Evolutionary conservation across 2,329 filamentous ascomycete genomes (phyloP).

Genomic region (Rhinocladiella similis): DNA sequence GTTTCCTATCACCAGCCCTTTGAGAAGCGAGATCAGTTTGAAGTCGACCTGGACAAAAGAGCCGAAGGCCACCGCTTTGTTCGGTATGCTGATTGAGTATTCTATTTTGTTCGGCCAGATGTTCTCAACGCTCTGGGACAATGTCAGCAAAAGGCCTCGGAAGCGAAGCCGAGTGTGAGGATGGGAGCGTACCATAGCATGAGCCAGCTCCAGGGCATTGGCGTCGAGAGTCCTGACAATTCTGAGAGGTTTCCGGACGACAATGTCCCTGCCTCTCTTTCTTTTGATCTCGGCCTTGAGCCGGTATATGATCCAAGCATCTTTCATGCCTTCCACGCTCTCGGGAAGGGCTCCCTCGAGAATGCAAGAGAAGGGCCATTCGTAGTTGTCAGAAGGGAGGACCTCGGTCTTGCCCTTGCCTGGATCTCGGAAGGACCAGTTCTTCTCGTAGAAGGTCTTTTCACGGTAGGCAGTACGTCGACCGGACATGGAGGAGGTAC

Average conservation of each 20-base stretch:
- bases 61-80: slow-evolving; percentile 92
- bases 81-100: slow-evolving; percentile 90
- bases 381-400: slow-evolving; percentile 74
- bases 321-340: slow-evolving; percentile 84
- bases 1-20: slow-evolving; percentile 82
- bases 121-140: slow-evolving; percentile 75
- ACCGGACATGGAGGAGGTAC: slow-evolving; percentile 34
- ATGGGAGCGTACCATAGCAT: slow-evolving; percentile 69
- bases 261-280: slow-evolving; percentile 84
- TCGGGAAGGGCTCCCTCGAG: slow-evolving; percentile 72
- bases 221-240: slow-evolving; percentile 77
- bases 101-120: slow-evolving; percentile 98
- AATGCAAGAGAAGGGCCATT: slow-evolving; percentile 76
- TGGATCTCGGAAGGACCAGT: slow-evolving; percentile 67
- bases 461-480: slow-evolving; percentile 35
- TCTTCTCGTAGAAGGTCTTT: slow-evolving; percentile 63
- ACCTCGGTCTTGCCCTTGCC: slow-evolving; percentile 52
- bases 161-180: not conserved
- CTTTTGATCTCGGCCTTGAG: slow-evolving; percentile 89
- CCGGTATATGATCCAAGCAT: slow-evolving; percentile 85
- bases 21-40: slow-evolving; percentile 81
- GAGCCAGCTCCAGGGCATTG: slow-evolving; percentile 72
- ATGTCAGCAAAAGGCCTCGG: not conserved
- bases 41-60: slow-evolving; percentile 83
- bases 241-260: slow-evolving; percentile 74